Conservation (phyloP, 768 basidiomycete genomes). For the Auriscalpium vulgare region DNA sequence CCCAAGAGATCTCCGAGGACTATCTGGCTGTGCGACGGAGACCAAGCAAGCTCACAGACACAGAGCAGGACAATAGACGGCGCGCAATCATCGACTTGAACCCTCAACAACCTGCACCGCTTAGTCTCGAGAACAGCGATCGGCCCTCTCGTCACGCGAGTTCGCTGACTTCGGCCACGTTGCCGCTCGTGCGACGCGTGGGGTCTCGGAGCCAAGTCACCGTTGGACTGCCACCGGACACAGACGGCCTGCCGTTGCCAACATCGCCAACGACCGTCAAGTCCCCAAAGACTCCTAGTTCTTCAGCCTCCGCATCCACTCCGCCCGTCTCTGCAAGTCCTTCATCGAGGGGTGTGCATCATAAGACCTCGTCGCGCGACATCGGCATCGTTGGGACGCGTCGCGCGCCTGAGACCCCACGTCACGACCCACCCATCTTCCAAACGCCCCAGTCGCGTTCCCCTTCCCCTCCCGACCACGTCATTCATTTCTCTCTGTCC, state of each 20-base stretch:
- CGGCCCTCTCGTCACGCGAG: neutral
- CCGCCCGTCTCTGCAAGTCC: no score
- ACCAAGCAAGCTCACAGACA: slow-evolving; percentile 10
- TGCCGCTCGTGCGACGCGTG: neutral
- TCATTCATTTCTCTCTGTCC: slow-evolving; percentile 18
- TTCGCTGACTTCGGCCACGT: neutral
- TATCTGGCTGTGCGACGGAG: slow-evolving; percentile 11
- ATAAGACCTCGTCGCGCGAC: slow-evolving; percentile 38
- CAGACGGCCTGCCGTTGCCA: neutral
- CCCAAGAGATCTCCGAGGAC: no score
- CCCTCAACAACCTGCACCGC: neutral
- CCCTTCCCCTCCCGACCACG: slow-evolving; percentile 19
- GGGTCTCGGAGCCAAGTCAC: neutral
- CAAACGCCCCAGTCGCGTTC: slow-evolving; percentile 28
- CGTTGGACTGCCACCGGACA: neutral
- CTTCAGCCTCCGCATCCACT: slow-evolving; percentile 1
- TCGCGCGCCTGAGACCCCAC: slow-evolving; percentile 12
- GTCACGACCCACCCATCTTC: slow-evolving; percentile 29
- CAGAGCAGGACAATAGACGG: neutral
- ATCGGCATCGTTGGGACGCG: slow-evolving; percentile 45
- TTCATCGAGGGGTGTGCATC: slow-evolving; percentile 26
- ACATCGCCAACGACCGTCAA: neutral
- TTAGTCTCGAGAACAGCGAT: neutral
- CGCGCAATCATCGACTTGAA: neutral
- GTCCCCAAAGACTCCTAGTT: no score